Conservation (phyloP, 1,139 yeast genomes). For the Kodamaea alishanica region DNA sequence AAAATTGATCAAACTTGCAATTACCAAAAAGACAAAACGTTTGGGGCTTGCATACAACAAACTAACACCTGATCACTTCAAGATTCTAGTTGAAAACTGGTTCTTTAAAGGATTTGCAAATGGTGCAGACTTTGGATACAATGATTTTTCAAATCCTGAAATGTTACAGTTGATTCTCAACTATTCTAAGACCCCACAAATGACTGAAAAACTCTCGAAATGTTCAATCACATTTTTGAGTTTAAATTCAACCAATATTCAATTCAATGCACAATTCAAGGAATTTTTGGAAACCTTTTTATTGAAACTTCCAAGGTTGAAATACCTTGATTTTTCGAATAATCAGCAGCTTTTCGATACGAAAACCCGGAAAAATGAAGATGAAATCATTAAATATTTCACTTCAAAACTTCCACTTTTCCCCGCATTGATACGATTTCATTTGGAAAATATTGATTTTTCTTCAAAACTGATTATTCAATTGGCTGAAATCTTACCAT, state of each 20-base stretch:
- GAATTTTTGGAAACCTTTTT: conserved; percentile 31
- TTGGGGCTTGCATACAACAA: conserved; percentile 71
- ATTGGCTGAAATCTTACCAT: conserved; percentile 60
- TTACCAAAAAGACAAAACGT: conserved; percentile 48
- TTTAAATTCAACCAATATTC: conserved; percentile 48
- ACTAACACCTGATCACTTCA: conserved; percentile 48
- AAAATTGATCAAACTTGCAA: conserved; percentile 53
- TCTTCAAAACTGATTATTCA: conserved; percentile 45
- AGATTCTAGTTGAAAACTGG: conserved; percentile 45
- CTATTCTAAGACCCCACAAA: conserved; percentile 17
- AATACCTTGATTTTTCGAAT: conserved; percentile 65
- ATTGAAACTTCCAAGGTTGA: conserved; percentile 47
- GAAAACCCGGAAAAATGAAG: conserved; percentile 13
- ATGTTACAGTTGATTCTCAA: conserved; percentile 28
- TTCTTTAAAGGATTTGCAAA: conserved; percentile 32
- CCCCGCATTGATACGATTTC: conserved; percentile 52
- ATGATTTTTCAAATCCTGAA: conserved; percentile 48
- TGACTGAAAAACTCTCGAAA: conserved; percentile 17
- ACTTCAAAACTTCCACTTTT: conserved; percentile 57
- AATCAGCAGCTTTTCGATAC: conserved; percentile 53
- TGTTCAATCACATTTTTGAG: conserved; percentile 43
- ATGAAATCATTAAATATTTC: conserved; percentile 34
- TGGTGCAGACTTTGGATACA: conserved; percentile 71
- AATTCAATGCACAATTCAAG: conserved; percentile 30
- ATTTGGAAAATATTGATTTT: conserved; percentile 58